Evolutionary conservation across 768 basidiomycete species (phyloP).

Genomic region (Auriscalpium vulgare): DNA sequence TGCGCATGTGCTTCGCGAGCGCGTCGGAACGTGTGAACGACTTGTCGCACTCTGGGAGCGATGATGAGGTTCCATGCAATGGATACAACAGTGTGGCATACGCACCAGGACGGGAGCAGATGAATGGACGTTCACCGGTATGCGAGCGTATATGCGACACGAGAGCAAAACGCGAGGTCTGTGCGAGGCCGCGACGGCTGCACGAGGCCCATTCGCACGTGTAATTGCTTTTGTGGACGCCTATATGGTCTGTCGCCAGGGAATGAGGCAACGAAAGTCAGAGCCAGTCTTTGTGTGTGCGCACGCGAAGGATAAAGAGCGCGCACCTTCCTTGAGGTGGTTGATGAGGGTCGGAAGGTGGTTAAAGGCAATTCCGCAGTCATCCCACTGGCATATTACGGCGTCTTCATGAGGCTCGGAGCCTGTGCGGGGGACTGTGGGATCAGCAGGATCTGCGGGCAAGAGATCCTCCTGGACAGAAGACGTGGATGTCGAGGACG

Average conservation of each 20-base stretch:
- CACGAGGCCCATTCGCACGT: conserved; percentile 89
- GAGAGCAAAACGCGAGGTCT: conserved; percentile 85
- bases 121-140: conserved; percentile 92
- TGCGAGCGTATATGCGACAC: conserved; percentile 88
- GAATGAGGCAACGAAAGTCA: conserved; percentile 5
- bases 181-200: conserved; percentile 67
- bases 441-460: background rate
- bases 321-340: conserved; percentile 76
- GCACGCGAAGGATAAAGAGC: background rate
- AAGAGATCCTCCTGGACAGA: background rate
- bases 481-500: background rate
- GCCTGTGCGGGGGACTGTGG: background rate
- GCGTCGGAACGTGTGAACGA: conserved; percentile 94
- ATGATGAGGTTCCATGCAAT: background rate
- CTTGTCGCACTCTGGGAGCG: conserved; percentile 76
- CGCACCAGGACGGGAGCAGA: conserved; percentile 72
- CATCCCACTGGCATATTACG: conserved; percentile 78
- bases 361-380: conserved; percentile 66
- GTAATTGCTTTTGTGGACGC: conserved; percentile 76
- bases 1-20: conserved; percentile 85
- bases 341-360: conserved; percentile 70
- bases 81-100: background rate
- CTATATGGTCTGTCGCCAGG: conserved; percentile 59
- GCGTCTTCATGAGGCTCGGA: conserved; percentile 34
- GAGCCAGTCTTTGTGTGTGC: conserved; percentile 1